Conservation (phyloP, 2,329 filamentous ascomycete genomes). For the Sclerotinia nivalis region DNA sequence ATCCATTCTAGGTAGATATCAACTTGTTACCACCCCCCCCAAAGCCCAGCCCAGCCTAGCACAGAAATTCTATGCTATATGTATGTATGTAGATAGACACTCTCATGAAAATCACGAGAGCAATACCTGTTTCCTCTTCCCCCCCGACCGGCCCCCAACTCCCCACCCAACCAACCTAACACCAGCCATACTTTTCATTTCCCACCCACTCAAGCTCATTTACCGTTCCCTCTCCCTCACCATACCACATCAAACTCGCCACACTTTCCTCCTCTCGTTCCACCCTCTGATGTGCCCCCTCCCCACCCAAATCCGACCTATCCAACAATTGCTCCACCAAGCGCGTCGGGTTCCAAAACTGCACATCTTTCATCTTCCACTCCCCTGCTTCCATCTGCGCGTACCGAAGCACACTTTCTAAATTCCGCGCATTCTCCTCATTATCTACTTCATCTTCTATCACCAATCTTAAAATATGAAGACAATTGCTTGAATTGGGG, state of each 20-base stretch:
- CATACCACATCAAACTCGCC: slow-evolving; percentile 71
- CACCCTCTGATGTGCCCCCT: slow-evolving; percentile 47
- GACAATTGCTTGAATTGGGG: slow-evolving; percentile 56
- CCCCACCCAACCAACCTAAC: slow-evolving; percentile 45
- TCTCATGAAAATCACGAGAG: neutral
- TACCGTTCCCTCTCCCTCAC: slow-evolving; percentile 48
- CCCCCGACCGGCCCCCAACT: neutral
- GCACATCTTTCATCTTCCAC: slow-evolving; percentile 70
- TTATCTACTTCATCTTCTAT: slow-evolving; percentile 55
- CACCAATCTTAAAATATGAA: slow-evolving; percentile 69
- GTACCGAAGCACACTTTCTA: slow-evolving; percentile 63
- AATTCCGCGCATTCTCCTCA: slow-evolving; percentile 50
- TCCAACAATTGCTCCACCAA: slow-evolving; percentile 51
- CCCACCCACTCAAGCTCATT: slow-evolving; percentile 67
- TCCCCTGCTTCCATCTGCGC: slow-evolving; percentile 70
- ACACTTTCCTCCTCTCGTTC: slow-evolving; percentile 67
- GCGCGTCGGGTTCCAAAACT: slow-evolving; percentile 80
- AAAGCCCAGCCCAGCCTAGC: too few relatives aligned
- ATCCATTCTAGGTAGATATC: neutral
- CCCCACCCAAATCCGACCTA: slow-evolving; percentile 48
- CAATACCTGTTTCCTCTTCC: neutral
- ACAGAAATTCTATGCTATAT: too few relatives aligned
- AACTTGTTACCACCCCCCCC: neutral
- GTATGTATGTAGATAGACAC: too few relatives aligned
- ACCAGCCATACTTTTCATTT: slow-evolving; percentile 80